Base-by-base conservation (phyloP, 1,284 basidiomycete species). In the Microstroma glucosiphilum region DNA sequence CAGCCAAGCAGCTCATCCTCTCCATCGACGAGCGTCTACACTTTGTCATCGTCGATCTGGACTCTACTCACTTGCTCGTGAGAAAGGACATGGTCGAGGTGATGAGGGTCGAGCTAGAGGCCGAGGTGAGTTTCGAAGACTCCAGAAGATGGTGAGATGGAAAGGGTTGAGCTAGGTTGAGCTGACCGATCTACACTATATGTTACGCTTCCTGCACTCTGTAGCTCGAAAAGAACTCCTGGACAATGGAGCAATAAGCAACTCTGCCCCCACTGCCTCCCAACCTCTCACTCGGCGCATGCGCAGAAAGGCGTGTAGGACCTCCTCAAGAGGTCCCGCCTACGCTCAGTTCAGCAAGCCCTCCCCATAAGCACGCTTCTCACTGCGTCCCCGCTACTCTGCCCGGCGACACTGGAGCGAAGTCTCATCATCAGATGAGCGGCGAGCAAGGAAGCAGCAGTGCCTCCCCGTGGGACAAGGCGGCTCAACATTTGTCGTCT, bases 1-100 rank as follows among this genome's bases (percentile, higher is more conserved):
- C 90, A 2, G 90, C 92, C 59, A 92, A 92, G 80, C 90, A 92
- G 77, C 91, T 92, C 60, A 83, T 92, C 30, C 83, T 92, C 43
- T 82, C 86, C 15, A 85, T 92, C 83, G 89, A 93, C 79, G 88
- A 91, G 79, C 25, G 42, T 9, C 71, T 75, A 26, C 69, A 75
- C 21, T 92, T 92, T 80, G 88, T 92, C 69, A 89, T 92, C 62
- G 88, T 91, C 73, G 91, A 93, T 71, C 79, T 92, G 30, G 91
- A 92, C 75, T 89, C 92, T 66, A 85, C 86, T 60, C 90, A 92
- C 79, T 76, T 92, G 0, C 85, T 92, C 55, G 88, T 92, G 78
- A 88, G 88, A 71, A 86, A 87, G 0, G 90, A 91, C 65, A 85
- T 88, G 60, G 87, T 91, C 73, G 88, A 87, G 68, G 82, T 86